Base-by-base conservation (phyloP, 441 rosid species). In the Melastoma candidum region DNA sequence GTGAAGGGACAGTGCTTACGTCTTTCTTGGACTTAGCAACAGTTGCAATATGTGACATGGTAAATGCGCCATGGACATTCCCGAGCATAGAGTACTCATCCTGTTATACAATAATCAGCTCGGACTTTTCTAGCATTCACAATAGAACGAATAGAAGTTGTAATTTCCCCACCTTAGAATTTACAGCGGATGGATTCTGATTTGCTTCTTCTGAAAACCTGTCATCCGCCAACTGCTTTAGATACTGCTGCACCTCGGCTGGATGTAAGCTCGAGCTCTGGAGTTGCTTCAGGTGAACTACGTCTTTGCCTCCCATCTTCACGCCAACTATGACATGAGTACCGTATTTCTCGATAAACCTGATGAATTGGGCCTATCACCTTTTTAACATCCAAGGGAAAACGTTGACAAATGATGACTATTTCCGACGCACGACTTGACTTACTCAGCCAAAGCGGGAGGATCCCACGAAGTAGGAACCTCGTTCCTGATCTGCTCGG, bases 281-380 rank as follows among this genome's bases (percentile, higher is more conserved):
- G 11, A 63, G 51, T 73, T 93, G 97, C 76, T 88, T 93, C 64
- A 82, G 32, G 52, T 81, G 78, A 59, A 86, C 60, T 0, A 93
- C 97, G 74, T 93, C 97, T 74, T 89, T 93, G 50, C 97, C 98
- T 43, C 98, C 98, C 96, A 89, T 84, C 75, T 84, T 83, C 58
- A 93, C 80, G 48, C 97, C 88, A 71, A 82, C 90, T 56, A 88
- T 76, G 51, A 93, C 76, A 76, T 93, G 98, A 2, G 98, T 93
- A 41, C 98, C 98, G 68, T 70, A 93, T 27, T 53, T 76, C 64
- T 82, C 81, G 54, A 93, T 86, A 72, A 93, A 93, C 73, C 98
- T 92, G 80, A 81, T 92, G 17, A 45, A 14, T 39, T 7, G n/a
- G 26, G 5, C 12, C 9, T 8, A 57, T 46, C 11, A 48, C 32